These are phyloP conservation scores for Colletotrichum tanaceti DNA, from an alignment of 2,329 filamentous ascomycete species.

Conservation along the genomic window DNA sequence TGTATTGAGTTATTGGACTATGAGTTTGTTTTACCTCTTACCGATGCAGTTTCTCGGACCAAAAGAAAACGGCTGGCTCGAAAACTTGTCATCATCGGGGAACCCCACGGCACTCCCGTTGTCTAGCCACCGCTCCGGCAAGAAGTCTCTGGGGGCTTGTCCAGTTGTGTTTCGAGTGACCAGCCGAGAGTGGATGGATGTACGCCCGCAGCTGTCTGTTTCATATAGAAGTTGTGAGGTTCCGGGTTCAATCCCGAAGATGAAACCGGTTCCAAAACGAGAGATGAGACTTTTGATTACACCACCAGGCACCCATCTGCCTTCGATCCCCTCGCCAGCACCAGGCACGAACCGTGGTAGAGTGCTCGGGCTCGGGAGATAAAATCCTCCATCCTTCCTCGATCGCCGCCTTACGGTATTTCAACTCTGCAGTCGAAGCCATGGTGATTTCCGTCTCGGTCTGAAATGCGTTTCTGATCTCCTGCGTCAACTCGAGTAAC, in stretches of 20 bases:
- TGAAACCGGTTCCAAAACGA: background rate
- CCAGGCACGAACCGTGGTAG: slow-evolving; percentile 30
- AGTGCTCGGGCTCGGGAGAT: slow-evolving; percentile 30
- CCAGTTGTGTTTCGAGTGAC: slow-evolving; percentile 42
- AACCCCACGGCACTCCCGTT: background rate
- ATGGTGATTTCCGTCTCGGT: slow-evolving; percentile 45
- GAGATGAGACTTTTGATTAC: slow-evolving; percentile 47
- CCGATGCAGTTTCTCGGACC: slow-evolving; percentile 64
- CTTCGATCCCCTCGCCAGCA: slow-evolving; percentile 37
- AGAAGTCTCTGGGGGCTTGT: slow-evolving; percentile 51
- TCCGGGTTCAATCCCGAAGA: background rate
- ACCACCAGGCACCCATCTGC: slow-evolving; percentile 48
- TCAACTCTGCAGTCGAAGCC: slow-evolving; percentile 48
- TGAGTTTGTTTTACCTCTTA: slow-evolving; percentile 51
- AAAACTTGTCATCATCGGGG: slow-evolving; percentile 43
- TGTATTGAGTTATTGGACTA: no score
- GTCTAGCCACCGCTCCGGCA: slow-evolving; percentile 54
- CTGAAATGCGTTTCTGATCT: slow-evolving; percentile 44
- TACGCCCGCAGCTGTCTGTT: slow-evolving; percentile 27
- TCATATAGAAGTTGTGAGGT: background rate
- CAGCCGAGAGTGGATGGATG: slow-evolving; percentile 29
- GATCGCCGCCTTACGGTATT: slow-evolving; percentile 52
- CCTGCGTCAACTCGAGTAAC: slow-evolving; percentile 47
- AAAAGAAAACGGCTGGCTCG: slow-evolving; percentile 60
- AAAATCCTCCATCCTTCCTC: slow-evolving; percentile 52